Percentiles rank a stretch among this genome's conserved stretches.
These are phyloP conservation scores for Termitomyces sp. DNA, from an alignment of 768 basidiomycete species.

Conservation along the genomic window DNA sequence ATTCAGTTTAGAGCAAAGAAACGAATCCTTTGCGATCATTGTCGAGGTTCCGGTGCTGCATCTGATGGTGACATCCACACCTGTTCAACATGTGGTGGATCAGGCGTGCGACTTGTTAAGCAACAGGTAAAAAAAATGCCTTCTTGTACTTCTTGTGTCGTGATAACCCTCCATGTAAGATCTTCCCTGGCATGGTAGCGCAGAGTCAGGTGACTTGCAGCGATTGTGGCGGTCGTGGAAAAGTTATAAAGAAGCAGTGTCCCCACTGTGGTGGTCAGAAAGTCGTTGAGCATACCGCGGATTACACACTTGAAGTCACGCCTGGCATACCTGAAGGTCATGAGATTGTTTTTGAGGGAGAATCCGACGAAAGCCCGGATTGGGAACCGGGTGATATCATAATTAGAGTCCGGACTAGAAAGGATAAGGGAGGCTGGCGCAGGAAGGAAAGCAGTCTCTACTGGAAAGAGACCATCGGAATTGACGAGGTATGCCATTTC, in stretches of 20 bases:
- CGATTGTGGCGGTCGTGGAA: constrained; percentile 82
- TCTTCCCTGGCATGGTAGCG: constrained; percentile 96
- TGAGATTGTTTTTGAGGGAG: constrained; percentile 92
- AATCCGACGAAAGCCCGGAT: constrained; percentile 93
- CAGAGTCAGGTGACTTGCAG: constrained; percentile 81
- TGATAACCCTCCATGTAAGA: constrained; percentile 23
- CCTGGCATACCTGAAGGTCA: constrained; percentile 91
- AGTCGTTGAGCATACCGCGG: constrained; percentile 73
- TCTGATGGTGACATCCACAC: constrained; percentile 82
- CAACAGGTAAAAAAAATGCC: constrained; percentile 49
- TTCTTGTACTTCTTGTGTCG: not conserved
- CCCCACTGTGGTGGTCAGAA: constrained; percentile 80
- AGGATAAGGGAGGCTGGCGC: constrained; percentile 74
- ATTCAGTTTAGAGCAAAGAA: constrained; percentile 87
- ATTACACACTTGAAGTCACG: constrained; percentile 80
- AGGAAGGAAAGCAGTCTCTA: constrained; percentile 89
- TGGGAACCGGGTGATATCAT: constrained; percentile 96
- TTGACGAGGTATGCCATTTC: constrained; percentile 70
- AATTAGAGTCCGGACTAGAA: constrained; percentile 73
- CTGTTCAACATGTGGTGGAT: constrained; percentile 80
- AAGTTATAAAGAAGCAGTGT: constrained; percentile 70
- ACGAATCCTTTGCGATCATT: constrained; percentile 91
- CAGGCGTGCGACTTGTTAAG: constrained; percentile 78
- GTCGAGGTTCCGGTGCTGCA: constrained; percentile 91
- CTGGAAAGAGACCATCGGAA: constrained; percentile 85